These are phyloP conservation scores for Globisporangium splendens DNA, from an alignment of 352 stramenopile genomes.

Conservation along the genomic window DNA sequence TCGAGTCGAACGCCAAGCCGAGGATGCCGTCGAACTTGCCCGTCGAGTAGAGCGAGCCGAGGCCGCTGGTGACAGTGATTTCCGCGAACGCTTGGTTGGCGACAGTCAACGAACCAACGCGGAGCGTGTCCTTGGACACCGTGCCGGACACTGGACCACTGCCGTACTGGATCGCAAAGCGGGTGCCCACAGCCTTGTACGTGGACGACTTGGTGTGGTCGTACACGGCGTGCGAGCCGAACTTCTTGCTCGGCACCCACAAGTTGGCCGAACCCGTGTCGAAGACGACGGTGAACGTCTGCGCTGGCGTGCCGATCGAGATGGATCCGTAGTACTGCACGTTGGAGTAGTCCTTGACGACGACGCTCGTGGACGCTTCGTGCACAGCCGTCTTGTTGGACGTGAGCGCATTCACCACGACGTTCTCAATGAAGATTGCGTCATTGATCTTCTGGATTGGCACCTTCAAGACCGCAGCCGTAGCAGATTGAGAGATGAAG, in stretches of 20 bases:
- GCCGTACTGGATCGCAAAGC: constrained; percentile 90
- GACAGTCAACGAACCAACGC: constrained; percentile 30
- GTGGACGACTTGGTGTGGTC: constrained; percentile 54
- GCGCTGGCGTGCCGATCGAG: constrained; percentile 32
- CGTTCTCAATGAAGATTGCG: background rate
- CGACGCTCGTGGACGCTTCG: constrained; percentile 27
- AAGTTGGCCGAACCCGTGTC: constrained; percentile 32
- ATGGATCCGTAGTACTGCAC: constrained; percentile 95
- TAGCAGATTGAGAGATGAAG: background rate
- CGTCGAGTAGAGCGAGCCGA: constrained; percentile 86
- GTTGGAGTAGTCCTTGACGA: constrained; percentile 91
- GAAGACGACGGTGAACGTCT: constrained; percentile 32
- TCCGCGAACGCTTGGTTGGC: constrained; percentile 79
- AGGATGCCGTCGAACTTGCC: constrained; percentile 94
- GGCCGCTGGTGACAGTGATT: constrained; percentile 83
- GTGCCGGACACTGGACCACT: constrained; percentile 71
- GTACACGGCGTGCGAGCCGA: constrained; percentile 41
- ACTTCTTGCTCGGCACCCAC: constrained; percentile 24
- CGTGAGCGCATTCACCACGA: background rate
- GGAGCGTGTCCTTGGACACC: constrained; percentile 62
- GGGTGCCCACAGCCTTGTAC: constrained; percentile 62
- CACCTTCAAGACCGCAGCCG: background rate
- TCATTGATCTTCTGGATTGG: background rate
- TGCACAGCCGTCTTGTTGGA: too few species aligned
- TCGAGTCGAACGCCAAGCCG: constrained; percentile 84